Conservation (phyloP, 2,329 filamentous ascomycete species). For the Aspergillus sp. region DNA sequence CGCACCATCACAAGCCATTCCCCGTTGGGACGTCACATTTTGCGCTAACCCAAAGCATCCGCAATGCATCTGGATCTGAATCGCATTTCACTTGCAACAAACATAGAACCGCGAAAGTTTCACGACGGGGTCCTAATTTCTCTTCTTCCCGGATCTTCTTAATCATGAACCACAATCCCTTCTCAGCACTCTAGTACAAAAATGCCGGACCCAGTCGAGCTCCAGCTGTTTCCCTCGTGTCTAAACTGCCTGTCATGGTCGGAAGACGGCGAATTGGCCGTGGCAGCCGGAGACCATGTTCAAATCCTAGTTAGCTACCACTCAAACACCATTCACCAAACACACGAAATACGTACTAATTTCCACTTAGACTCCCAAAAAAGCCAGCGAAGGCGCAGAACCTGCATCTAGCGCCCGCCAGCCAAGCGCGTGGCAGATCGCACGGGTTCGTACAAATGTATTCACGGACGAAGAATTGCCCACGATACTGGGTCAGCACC, state of each 20-base stretch:
- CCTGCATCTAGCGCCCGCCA: conserved; percentile 24
- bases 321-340: conserved; percentile 6
- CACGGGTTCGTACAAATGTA: conserved; percentile 49
- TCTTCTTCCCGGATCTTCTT: too few relatives aligned
- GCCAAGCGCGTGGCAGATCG: conserved; percentile 35
- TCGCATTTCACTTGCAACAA: not conserved
- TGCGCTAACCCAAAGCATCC: not conserved
- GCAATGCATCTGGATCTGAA: not conserved
- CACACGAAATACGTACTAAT: conserved; percentile 9
- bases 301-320: conserved; percentile 48
- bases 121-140: too few relatives aligned
- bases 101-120: not conserved
- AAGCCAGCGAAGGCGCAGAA: conserved; percentile 17
- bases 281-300: conserved; percentile 57
- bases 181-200: not conserved
- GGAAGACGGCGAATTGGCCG: conserved; percentile 56
- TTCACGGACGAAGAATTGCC: conserved; percentile 55
- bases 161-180: not conserved
- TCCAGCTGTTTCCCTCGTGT: conserved; percentile 52
- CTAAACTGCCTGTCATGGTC: conserved; percentile 59
- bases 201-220: conserved; percentile 31
- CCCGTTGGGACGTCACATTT: not conserved
- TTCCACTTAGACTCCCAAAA: conserved; percentile 29
- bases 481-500: conserved; percentile 45
- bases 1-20: not conserved